Evolutionary conservation across 2,329 filamentous ascomycete species (phyloP).

Genomic region (Nemania diffusa): DNA sequence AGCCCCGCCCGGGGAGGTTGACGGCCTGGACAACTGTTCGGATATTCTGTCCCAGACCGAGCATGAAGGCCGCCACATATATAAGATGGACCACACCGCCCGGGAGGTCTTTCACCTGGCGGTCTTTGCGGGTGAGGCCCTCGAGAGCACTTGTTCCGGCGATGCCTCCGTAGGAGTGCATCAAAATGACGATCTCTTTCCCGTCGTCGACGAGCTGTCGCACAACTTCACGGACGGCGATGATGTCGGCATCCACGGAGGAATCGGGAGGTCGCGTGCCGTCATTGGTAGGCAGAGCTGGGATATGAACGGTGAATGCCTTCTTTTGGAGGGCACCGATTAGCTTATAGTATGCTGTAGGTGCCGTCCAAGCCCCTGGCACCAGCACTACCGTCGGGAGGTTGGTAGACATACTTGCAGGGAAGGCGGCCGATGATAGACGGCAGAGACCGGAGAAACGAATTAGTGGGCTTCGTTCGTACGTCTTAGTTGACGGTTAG

Average conservation of each 20-base stretch:
- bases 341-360: not conserved
- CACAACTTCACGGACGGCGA: not conserved
- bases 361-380: not conserved
- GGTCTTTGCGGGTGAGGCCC: slow-evolving; percentile 1
- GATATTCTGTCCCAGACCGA: not conserved
- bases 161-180: slow-evolving; percentile 2
- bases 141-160: not conserved
- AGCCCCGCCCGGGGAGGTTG: not conserved
- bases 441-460: not conserved
- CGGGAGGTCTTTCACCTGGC: not conserved
- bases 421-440: not conserved
- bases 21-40: not conserved
- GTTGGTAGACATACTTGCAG: not conserved
- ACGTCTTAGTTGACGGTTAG: no score
- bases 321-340: not conserved
- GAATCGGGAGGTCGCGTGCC: not conserved
- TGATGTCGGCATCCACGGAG: not conserved
- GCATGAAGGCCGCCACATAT: not conserved
- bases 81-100: not conserved
- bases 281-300: not conserved
- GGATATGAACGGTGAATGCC: not conserved
- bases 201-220: not conserved
- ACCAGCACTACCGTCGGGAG: not conserved
- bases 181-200: not conserved
- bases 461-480: no score